Percentiles rank a stretch among this genome's conserved stretches.
These are phyloP conservation scores for Cucurbita maxima DNA, from an alignment of 306 rosid species.

Conservation along the genomic window DNA sequence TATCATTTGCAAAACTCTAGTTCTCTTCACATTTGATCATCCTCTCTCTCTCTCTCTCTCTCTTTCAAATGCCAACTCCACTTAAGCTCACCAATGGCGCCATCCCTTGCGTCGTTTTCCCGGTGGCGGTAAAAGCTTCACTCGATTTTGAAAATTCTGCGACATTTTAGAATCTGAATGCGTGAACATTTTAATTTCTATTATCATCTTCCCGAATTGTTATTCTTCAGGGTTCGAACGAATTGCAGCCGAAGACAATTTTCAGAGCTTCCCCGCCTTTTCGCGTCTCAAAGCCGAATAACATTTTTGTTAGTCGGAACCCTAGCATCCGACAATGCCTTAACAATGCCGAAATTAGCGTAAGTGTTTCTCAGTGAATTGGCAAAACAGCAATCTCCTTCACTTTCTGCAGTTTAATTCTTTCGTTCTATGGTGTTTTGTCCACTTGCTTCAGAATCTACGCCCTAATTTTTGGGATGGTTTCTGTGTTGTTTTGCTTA, in stretches of 20 bases:
- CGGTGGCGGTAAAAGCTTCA: neutral
- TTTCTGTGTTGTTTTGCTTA: neutral
- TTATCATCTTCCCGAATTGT: no score
- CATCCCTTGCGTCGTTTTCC: neutral
- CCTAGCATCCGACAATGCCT: conserved; percentile 11
- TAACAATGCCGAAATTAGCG: conserved; percentile 15
- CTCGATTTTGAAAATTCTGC: neutral
- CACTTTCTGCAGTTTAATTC: neutral
- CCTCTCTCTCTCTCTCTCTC: neutral
- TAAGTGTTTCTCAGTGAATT: conserved; percentile 5
- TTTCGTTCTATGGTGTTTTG: neutral
- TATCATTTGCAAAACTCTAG: neutral
- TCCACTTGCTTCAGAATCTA: neutral
- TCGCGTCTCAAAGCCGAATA: conserved; percentile 2
- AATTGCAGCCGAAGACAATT: conserved; percentile 5
- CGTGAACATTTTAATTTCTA: neutral
- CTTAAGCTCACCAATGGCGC: neutral
- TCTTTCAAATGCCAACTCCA: neutral
- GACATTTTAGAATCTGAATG: neutral
- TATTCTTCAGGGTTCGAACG: conserved; percentile 1
- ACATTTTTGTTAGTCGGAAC: conserved; percentile 12
- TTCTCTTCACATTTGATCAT: neutral
- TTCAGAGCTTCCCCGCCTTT: conserved; percentile 12
- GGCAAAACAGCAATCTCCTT: neutral
- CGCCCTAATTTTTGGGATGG: neutral